Conservation (phyloP, 306 rosid species). For the Rosa multiflora region DNA sequence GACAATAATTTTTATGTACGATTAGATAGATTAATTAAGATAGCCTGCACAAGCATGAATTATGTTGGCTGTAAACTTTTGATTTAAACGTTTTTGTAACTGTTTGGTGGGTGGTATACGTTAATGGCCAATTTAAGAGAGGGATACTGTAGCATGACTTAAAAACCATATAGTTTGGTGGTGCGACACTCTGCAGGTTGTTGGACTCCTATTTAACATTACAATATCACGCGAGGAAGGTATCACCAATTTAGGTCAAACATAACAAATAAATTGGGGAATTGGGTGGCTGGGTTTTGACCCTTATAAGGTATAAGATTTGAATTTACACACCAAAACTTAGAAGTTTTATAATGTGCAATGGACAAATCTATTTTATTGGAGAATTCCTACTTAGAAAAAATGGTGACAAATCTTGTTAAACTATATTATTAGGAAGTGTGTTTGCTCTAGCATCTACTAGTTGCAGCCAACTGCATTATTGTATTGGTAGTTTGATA, state of each 20-base stretch:
- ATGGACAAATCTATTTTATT: background rate
- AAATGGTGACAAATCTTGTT: background rate
- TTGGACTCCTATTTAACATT: background rate
- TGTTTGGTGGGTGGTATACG: background rate
- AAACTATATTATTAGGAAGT: too few species aligned
- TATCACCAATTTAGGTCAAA: background rate
- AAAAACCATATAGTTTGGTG: background rate
- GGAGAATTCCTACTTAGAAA: background rate
- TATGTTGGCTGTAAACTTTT: background rate
- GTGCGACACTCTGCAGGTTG: background rate
- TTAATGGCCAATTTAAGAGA: background rate
- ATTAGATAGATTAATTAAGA: background rate
- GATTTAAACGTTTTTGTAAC: background rate
- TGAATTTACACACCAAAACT: background rate
- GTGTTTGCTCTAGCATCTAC: too few species aligned
- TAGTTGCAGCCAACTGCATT: too few species aligned
- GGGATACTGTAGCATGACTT: background rate
- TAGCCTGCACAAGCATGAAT: background rate
- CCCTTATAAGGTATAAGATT: background rate
- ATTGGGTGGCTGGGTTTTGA: background rate
- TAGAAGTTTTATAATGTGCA: background rate
- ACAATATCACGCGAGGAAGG: background rate
- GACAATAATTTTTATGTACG: too few species aligned
- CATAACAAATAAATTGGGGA: background rate
- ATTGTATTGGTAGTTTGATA: too few species aligned